Base-by-base conservation (phyloP, 345 rosid species). In the Nasturtium officinale region DNA sequence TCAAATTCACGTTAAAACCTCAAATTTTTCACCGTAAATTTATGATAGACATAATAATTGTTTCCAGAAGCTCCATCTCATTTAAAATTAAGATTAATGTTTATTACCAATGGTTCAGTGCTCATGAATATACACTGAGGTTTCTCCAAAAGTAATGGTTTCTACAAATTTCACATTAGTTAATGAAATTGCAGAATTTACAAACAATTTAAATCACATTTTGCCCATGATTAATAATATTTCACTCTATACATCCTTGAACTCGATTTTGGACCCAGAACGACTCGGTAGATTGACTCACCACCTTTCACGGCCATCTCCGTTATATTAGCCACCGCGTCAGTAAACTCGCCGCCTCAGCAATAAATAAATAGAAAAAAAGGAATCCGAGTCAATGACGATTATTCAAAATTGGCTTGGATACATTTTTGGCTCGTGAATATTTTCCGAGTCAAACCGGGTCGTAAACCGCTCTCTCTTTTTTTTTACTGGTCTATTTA, bases 251-350 rank as follows among this genome's bases (percentile, higher is more conserved):
- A 72, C 61, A 25, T 32, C 16, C 48, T 25, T 13, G 30, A 56
- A 35, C 78, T 77, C 81, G 77, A 69, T 78, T 54, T 76, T 37
- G 75, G 81, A 84, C 83, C 67, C 81, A 68, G 88, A 89, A 85
- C 79, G 89, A 86, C 90, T 84, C 83, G 85, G 87, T 81, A 60
- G 82, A 80, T 40, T 60, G 71, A 77, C 83, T 72, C 84, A 72
- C 75, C 75, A 50, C 69, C 79, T 73, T 70, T 67, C 43, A 69
- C 46, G 65, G 91, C 89, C 90, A 81, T 89, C 90, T 78, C 91
- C 83, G 28, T 54, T 25, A 3, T 32, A 29, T 40, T 38, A 33
- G 17, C 77, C 70, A 54, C 70, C 72, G 48, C 28, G 29, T 66
- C 73, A 38, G 50, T 55, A 37, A 46, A 35, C 50, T 35, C 71